These are phyloP conservation scores for Roridomyces roridus DNA, from an alignment of 768 basidiomycete genomes.

Conservation along the genomic window DNA sequence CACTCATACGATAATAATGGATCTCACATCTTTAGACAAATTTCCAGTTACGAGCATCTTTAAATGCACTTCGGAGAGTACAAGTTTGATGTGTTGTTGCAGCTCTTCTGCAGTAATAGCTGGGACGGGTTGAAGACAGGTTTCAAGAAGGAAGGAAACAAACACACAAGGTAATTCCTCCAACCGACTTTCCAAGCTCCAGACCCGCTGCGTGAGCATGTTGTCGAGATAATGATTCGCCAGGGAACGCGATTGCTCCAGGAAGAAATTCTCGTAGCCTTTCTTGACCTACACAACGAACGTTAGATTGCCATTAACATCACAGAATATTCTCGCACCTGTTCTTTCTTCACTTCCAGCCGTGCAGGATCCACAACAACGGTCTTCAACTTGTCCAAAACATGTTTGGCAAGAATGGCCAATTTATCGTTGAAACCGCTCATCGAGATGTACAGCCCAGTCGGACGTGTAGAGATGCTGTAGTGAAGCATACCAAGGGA, in stretches of 20 bases:
- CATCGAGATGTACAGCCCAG: constrained; percentile 71
- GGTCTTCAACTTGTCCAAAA: constrained; percentile 71
- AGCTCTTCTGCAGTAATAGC: constrained; percentile 78
- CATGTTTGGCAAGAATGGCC: constrained; percentile 69
- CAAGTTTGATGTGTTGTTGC: constrained; percentile 57
- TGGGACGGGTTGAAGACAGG: no score
- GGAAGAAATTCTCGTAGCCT: constrained; percentile 86
- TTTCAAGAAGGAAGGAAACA: background rate
- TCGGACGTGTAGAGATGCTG: constrained; percentile 62
- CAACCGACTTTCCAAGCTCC: constrained; percentile 83
- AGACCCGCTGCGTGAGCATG: no score
- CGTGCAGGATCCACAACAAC: constrained; percentile 73
- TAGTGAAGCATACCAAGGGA: constrained; percentile 89
- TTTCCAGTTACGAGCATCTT: constrained; percentile 86
- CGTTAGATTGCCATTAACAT: no score
- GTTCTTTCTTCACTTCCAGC: constrained; percentile 83
- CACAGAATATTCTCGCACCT: no score
- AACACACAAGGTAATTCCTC: constrained; percentile 74
- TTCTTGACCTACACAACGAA: no score
- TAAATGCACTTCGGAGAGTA: constrained; percentile 72
- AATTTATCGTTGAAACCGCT: constrained; percentile 95
- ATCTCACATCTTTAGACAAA: constrained; percentile 77
- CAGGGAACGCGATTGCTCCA: constrained; percentile 85
- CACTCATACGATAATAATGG: background rate
- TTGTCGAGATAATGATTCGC: no score